Base-by-base conservation (phyloP, 805 yeast species). In the Dipodascopsis tothii region DNA sequence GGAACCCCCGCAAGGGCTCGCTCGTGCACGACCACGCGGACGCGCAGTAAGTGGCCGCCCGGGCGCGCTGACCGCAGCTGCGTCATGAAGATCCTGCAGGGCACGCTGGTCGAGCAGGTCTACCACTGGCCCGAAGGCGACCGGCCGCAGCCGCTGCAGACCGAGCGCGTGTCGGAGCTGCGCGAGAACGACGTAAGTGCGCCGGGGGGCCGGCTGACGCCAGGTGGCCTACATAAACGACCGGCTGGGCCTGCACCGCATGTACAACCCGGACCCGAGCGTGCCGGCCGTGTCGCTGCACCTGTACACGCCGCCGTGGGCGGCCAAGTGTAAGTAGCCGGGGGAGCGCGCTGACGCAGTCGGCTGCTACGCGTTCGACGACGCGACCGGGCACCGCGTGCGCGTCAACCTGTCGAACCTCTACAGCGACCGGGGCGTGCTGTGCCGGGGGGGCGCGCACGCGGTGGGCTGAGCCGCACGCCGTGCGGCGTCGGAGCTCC, bases 251-350 rank as follows among this genome's bases (percentile, higher is more conserved):
- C 65, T 78, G 44, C 90, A 81, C 62, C 67, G 73, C 51, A 79
- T 81, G 58, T 62, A 68, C 34, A 81, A 81, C 58, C 71, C 70
- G 4, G 40, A 40, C 17, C 57, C 64, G 0, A 57, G 63, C 18
- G 68, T 67, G 32, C 60, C 66, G 19, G 77, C 84, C 9, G 75
- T 81, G 14, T 74, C 83, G 34, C 68, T 81, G 59, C 88, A 81
- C 60, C 68, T 81, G 42, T 81, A 81, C 63, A 80, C 87, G 4
- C 87, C 88, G 4, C 86, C 88, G 5, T 79, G 79, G 59, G 88
- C 86, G 3, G 65, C 78, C 41, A 67, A 73, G 58, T 74, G 72
- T 56, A 80, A 78, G 18, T 75, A 78, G 46, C 27, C n/a, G 17
- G 16, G 19, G 16, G 16, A 14, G 16, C 5, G 39, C 36, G 35